Percentiles rank a stretch among this genome's conserved stretches.
Conservation (phyloP, 148 eudicot species). For the Heliamphora exappendiculata region DNA sequence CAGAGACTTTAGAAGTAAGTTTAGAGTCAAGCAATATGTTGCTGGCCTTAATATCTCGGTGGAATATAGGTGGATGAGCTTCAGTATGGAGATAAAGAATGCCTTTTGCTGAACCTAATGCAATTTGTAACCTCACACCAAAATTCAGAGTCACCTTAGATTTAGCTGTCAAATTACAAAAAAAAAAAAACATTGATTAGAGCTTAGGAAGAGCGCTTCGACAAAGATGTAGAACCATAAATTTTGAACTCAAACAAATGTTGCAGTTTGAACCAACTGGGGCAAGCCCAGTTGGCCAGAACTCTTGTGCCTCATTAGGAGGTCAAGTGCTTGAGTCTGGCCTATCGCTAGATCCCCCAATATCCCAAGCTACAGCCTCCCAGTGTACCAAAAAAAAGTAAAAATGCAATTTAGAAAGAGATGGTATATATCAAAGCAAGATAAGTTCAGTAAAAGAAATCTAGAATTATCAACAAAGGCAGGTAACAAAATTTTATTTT, state of each 20-base stretch:
- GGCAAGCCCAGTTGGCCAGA: not conserved
- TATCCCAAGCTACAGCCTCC: not conserved
- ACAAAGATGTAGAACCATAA: not conserved
- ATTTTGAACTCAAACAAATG: not conserved
- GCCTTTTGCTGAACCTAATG: conserved; percentile 76
- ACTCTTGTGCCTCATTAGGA: not conserved
- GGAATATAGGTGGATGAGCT: conserved; percentile 89
- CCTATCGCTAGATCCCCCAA: no score
- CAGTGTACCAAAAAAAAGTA: no score
- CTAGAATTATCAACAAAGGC: not conserved
- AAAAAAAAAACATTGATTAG: conserved; percentile 1
- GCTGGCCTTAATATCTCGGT: conserved; percentile 84
- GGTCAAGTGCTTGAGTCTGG: not conserved
- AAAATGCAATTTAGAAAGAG: not conserved
- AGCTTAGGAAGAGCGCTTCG: not conserved
- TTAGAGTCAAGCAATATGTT: conserved; percentile 71
- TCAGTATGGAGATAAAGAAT: conserved; percentile 86
- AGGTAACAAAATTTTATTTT: not conserved
- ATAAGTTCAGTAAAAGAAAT: not conserved
- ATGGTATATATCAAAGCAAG: not conserved
- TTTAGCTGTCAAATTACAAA: conserved; percentile 32
- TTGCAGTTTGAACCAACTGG: not conserved
- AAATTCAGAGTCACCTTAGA: conserved; percentile 46
- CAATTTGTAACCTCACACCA: conserved; percentile 58
- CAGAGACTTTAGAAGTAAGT: conserved; percentile 80